These are phyloP conservation scores for Phlyctochytrium bullatum DNA, from an alignment of 192 early-diverging fungal genomes.

Conservation along the genomic window DNA sequence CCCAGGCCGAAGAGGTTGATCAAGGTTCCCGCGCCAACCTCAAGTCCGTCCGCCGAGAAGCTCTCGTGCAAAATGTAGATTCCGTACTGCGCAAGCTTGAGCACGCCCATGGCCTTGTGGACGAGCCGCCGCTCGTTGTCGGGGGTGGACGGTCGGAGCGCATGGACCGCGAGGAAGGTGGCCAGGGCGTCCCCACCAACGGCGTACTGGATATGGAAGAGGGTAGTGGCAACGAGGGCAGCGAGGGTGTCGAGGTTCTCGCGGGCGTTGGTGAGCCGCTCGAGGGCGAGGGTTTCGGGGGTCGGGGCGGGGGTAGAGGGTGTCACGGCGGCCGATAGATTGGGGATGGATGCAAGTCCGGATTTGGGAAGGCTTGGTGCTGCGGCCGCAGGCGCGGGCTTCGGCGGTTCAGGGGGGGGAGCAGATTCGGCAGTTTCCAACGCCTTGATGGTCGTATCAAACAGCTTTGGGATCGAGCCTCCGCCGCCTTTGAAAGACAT, in stretches of 20 bases:
- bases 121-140: slow-evolving; percentile 18
- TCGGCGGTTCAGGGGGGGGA: slow-evolving; percentile 2
- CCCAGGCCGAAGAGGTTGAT: slow-evolving; percentile 18
- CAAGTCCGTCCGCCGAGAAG: slow-evolving; percentile 3
- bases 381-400: neutral
- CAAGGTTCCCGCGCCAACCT: neutral
- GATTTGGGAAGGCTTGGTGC: slow-evolving; percentile 8
- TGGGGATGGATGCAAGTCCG: neutral
- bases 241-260: slow-evolving; percentile 28
- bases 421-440: slow-evolving; percentile 13
- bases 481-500: slow-evolving; percentile 7
- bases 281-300: neutral
- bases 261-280: slow-evolving; percentile 8
- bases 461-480: slow-evolving; percentile 17
- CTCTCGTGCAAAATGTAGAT: slow-evolving; percentile 20
- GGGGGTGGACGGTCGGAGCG: slow-evolving; percentile 3
- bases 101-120: slow-evolving; percentile 13
- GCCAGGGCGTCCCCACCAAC: slow-evolving; percentile 18
- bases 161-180: slow-evolving; percentile 10
- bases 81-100: slow-evolving; percentile 18
- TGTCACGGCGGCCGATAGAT: slow-evolving; percentile 4
- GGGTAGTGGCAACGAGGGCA: slow-evolving; percentile 22
- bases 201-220: slow-evolving; percentile 22
- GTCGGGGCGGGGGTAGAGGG: neutral
- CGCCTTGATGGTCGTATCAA: slow-evolving; percentile 13